Evolutionary conservation across 2,329 filamentous ascomycete genomes (phyloP).

Genomic region (Alternaria sp.): DNA sequence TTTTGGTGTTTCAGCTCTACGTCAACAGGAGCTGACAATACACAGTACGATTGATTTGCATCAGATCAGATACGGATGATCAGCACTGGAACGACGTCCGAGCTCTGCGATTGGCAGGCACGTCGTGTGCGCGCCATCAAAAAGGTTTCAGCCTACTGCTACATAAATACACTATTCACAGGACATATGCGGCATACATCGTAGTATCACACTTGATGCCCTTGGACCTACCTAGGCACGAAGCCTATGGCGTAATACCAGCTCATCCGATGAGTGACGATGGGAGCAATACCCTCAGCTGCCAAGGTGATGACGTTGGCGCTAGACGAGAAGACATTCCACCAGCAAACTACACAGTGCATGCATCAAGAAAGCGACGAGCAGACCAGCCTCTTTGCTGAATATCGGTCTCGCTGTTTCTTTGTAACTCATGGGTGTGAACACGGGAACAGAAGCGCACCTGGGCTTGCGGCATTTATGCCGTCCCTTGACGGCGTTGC

Average conservation of each 20-base stretch:
- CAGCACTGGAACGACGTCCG: background rate
- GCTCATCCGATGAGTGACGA: background rate
- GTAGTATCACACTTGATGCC: background rate
- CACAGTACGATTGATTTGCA: background rate
- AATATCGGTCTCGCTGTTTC: background rate
- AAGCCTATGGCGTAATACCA: background rate
- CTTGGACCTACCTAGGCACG: background rate
- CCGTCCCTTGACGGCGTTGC: background rate
- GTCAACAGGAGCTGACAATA: background rate
- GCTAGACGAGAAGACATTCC: background rate
- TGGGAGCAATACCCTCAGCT: background rate
- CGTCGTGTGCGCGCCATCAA: background rate
- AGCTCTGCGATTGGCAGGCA: background rate
- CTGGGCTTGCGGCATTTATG: background rate
- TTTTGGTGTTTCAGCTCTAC: background rate
- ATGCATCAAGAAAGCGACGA: background rate
- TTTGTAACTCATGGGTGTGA: background rate
- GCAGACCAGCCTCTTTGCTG: background rate
- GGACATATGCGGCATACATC: background rate
- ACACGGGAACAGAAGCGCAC: background rate
- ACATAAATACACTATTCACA: background rate
- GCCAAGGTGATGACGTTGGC: background rate
- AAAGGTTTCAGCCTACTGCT: background rate
- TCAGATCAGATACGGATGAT: background rate
- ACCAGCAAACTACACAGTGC: background rate